Evolutionary conservation across 2,329 filamentous ascomycete genomes (phyloP).

Genomic region (Penicillium thymicola): DNA sequence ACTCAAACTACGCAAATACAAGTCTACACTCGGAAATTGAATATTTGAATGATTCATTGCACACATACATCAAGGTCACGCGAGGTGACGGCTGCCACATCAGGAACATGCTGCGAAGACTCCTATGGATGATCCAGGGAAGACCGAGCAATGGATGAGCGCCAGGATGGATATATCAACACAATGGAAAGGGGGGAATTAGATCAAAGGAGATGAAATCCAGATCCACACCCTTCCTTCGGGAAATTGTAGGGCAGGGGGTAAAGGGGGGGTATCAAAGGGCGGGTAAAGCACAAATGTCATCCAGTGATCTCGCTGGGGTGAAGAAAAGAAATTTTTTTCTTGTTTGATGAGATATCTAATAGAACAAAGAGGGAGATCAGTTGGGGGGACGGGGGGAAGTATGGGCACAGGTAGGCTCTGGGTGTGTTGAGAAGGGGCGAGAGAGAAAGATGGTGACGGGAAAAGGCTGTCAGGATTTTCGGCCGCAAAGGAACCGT

Average conservation of each 20-base stretch:
- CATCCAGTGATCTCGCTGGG: conserved; percentile 10
- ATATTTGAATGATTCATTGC: conserved; percentile 11
- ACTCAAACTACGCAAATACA: neutral
- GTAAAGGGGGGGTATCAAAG: conserved; percentile 14
- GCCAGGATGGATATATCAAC: conserved; percentile 23
- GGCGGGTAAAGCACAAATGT: conserved; percentile 9
- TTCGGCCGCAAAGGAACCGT: conserved; percentile 9
- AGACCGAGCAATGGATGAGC: conserved; percentile 26
- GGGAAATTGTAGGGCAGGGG: neutral
- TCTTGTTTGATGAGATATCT: conserved; percentile 16
- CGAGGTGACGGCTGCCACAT: conserved; percentile 37
- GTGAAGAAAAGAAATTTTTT: conserved; percentile 13
- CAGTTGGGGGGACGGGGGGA: neutral
- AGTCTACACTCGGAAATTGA: neutral
- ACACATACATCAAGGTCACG: conserved; percentile 27
- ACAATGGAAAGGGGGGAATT: conserved; percentile 7
- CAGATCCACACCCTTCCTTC: neutral
- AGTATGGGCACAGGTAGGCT: conserved; percentile 10
- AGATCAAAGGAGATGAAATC: neutral
- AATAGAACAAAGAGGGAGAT: conserved; percentile 10
- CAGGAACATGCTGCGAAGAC: conserved; percentile 12
- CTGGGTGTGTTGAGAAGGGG: conserved; percentile 5
- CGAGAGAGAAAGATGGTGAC: neutral
- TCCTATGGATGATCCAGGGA: neutral
- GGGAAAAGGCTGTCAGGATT: conserved; percentile 2